phyloP scores from a whole-genome alignment of 2,329 filamentous ascomycete genomes.

The Trichoderma guizhouense region DNA sequence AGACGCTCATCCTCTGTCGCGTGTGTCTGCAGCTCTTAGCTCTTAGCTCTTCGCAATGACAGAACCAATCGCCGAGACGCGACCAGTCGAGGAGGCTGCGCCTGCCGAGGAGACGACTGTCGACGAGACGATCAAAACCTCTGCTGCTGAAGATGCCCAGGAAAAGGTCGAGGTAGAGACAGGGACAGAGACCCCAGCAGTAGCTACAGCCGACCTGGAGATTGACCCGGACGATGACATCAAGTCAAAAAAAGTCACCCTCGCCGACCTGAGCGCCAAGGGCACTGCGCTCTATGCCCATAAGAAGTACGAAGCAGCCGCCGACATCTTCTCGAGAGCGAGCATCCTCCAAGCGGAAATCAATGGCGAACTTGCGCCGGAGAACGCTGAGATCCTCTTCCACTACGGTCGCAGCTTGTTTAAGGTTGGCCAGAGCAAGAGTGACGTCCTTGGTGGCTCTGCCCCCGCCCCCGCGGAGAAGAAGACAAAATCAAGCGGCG shows the following conservation, averaged over 20 bases:
- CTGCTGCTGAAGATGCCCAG: neutral
- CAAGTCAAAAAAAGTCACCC: slow-evolving; percentile 57
- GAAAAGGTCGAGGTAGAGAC: neutral
- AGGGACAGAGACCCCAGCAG: slow-evolving; percentile 18
- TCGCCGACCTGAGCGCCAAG: slow-evolving; percentile 75
- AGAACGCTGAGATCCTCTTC: slow-evolving; percentile 92
- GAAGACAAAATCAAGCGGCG: slow-evolving; percentile 42
- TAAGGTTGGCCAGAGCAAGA: slow-evolving; percentile 90
- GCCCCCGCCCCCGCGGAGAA: slow-evolving; percentile 62
- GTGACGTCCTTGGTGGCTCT: slow-evolving; percentile 85
- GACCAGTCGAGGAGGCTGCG: slow-evolving; percentile 23
- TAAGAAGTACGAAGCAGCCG: slow-evolving; percentile 81
- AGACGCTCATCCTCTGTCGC: neutral
- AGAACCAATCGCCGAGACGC: slow-evolving; percentile 23
- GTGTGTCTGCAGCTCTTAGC: neutral
- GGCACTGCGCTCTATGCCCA: slow-evolving; percentile 83
- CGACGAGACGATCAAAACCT: neutral
- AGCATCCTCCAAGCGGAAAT: slow-evolving; percentile 86
- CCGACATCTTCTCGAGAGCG: slow-evolving; percentile 84
- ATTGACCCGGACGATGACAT: slow-evolving; percentile 37
- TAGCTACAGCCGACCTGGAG: neutral
- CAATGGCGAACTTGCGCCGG: slow-evolving; percentile 85
- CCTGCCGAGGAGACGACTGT: slow-evolving; percentile 29
- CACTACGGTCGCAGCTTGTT: slow-evolving; percentile 91
- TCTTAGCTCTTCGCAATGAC: slow-evolving; percentile 21